A percentile compares a stretch with the other conserved stretches of the same genome.
phyloP scores from a whole-genome alignment of 2,329 filamentous ascomycete species.

The Penicillium vulpinum region DNA sequence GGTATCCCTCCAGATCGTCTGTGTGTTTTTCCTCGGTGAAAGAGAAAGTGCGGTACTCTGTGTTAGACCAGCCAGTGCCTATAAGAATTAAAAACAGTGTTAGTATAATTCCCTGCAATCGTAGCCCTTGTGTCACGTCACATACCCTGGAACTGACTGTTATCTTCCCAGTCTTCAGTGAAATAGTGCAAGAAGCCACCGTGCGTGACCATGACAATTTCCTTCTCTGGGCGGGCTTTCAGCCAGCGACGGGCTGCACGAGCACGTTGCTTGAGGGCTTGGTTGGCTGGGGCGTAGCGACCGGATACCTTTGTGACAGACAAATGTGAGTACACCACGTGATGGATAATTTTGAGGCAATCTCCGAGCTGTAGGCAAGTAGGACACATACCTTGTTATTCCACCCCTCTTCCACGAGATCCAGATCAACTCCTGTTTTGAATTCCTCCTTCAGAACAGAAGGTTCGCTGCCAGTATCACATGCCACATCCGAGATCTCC shows the following conservation, averaged over 20 bases:
- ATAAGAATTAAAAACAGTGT: not conserved
- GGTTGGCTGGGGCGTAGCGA: slow-evolving; percentile 48
- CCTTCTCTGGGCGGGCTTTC: slow-evolving; percentile 54
- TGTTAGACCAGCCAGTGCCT: slow-evolving; percentile 75
- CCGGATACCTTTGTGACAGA: slow-evolving; percentile 18
- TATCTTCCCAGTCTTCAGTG: slow-evolving; percentile 75
- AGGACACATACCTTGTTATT: slow-evolving; percentile 59
- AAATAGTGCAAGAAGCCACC: slow-evolving; percentile 83
- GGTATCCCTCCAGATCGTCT: slow-evolving; percentile 46
- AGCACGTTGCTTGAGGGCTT: slow-evolving; percentile 62
- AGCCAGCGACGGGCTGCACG: slow-evolving; percentile 62
- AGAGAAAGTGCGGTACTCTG: slow-evolving; percentile 68
- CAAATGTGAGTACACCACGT: not conserved
- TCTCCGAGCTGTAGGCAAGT: not conserved
- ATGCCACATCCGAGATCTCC: slow-evolving; percentile 72
- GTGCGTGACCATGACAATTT: slow-evolving; percentile 77
- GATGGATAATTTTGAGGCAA: not conserved
- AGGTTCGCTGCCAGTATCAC: slow-evolving; percentile 69
- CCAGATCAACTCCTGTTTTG: slow-evolving; percentile 62
- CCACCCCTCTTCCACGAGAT: slow-evolving; percentile 66
- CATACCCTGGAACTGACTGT: slow-evolving; percentile 48
- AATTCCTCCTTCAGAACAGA: slow-evolving; percentile 62
- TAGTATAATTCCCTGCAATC: not conserved
- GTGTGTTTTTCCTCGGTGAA: slow-evolving; percentile 58
- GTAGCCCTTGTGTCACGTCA: not conserved